Evolutionary conservation across 495 filamentous ascomycete genomes (phyloP), one percentile per base, ranked within the genome.

Genomic region (Aspergillus saccharolyticus): DNA sequence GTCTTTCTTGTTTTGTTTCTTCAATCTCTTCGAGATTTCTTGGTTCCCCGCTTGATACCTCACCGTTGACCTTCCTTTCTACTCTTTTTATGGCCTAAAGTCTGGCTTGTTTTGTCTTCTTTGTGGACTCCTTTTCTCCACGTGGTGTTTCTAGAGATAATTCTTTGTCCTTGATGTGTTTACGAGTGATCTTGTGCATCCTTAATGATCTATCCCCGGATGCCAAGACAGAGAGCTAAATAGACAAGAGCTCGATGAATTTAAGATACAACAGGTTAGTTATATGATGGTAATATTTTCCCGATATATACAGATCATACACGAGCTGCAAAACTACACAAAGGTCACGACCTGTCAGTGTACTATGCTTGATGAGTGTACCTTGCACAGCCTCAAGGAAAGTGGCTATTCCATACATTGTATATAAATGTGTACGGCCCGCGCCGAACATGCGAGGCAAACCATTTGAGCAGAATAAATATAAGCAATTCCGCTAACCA

Each of bases 51-150:
- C 20, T 56, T 42, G 7, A 53, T 57, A 39, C 33, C 45, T 55
- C 45, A 49, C 53, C 54, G n/a, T 44, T 39, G 33, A 39, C 25
- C 25, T 60, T 47, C 15, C 19, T 25, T 49, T 53, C 25, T 44
- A 22, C 42, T 43, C 28, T 51, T 28, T 52, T 49, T 17, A 16
- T 16, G 17, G 22, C 24, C 17, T 2, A 15, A n/a, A 7, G 21
- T n/a, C 15, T 10, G 44, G 15, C 5, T 46, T 2, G 44, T 16
- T 52, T 48, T 52, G 14, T 19, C 16, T 57, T 57, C 48, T 52
- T 16, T 30, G 54, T 50, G 22, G 19, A 42, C 44, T 51, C 39
- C 51, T 42, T 51, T 45, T 44, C 55, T 50, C 21, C 30, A 39
- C 33, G 10, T 16, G 22, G 8, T 50, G 22, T 18, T 25, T 24